These are phyloP conservation scores for Rubroboletus satanas DNA, from an alignment of 768 basidiomycete genomes.

Conservation along the genomic window DNA sequence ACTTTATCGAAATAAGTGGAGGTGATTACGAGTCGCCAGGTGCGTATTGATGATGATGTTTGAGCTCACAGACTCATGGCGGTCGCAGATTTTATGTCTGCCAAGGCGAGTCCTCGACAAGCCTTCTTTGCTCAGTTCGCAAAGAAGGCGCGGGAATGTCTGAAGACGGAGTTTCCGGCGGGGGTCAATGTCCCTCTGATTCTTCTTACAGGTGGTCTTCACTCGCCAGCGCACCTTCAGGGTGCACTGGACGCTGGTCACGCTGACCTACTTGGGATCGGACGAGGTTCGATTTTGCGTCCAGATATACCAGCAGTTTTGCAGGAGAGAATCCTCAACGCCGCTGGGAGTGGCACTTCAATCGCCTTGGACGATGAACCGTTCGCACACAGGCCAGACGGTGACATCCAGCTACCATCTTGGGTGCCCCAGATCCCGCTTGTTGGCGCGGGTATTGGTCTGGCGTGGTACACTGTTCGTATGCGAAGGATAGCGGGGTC, in stretches of 20 bases:
- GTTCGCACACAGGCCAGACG: conserved; percentile 40
- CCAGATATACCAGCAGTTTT: conserved; percentile 55
- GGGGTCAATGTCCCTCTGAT: conserved; percentile 48
- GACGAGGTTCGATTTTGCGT: conserved; percentile 56
- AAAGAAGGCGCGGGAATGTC: conserved; percentile 43
- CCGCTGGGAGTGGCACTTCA: conserved; percentile 4
- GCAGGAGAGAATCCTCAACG: conserved; percentile 13
- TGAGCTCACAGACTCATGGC: neutral
- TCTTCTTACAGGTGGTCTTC: conserved; percentile 78
- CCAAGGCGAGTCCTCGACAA: conserved; percentile 44
- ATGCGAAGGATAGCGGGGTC: conserved; percentile 48
- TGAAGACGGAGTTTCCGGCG: conserved; percentile 34
- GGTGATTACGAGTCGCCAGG: conserved; percentile 82
- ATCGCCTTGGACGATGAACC: conserved; percentile 25
- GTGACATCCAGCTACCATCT: conserved; percentile 15
- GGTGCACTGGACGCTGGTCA: conserved; percentile 51
- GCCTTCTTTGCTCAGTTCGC: conserved; percentile 74
- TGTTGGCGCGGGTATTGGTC: conserved; percentile 57
- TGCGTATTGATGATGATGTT: conserved; percentile 24
- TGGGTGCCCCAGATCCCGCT: conserved; percentile 49
- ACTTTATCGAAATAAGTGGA: conserved; percentile 86
- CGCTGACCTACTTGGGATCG: conserved; percentile 76
- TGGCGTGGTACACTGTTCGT: conserved; percentile 65
- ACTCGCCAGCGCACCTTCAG: conserved; percentile 52
- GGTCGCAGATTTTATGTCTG: conserved; percentile 42